Percentiles rank a stretch among this genome's conserved stretches.
Evolutionary conservation across 441 rosid genomes (phyloP).

Genomic region (Codiaeum variegatum): DNA sequence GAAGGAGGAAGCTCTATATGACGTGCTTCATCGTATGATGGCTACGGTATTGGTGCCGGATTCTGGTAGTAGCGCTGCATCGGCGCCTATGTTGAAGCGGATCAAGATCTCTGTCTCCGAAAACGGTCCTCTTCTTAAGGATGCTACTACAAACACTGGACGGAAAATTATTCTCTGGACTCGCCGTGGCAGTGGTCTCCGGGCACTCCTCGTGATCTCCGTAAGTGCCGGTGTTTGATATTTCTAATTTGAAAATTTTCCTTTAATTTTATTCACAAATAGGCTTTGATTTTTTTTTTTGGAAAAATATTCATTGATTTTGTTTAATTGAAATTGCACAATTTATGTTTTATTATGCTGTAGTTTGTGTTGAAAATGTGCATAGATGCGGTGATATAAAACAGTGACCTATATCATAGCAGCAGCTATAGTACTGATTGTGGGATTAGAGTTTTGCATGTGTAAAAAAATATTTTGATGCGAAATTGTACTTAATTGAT

Average conservation of each 20-base stretch:
- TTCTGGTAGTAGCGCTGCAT: conserved; percentile 21
- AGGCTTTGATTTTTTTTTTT: background rate
- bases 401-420: too few species aligned
- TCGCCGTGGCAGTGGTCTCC: conserved; percentile 70
- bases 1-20: conserved; percentile 37
- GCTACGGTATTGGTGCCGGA: conserved; percentile 48
- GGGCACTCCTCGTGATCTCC: conserved; percentile 71
- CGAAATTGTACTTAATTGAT: background rate
- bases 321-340: background rate
- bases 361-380: too few species aligned
- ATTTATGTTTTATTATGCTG: too few species aligned
- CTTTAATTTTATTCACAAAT: too few species aligned
- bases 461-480: background rate
- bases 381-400: too few species aligned
- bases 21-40: conserved; percentile 40
- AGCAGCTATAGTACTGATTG: too few species aligned
- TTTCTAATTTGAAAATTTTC: too few species aligned
- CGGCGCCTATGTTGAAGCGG: conserved; percentile 45
- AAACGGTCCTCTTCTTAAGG: conserved; percentile 48
- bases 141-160: conserved; percentile 50
- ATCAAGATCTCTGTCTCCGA: conserved; percentile 41
- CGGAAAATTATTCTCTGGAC: conserved; percentile 59
- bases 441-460: background rate
- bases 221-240: conserved; percentile 37
- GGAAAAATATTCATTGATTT: background rate